Evolutionary conservation across 108 stramenopile genomes (phyloP).

Genomic region (Skeletonema tropicum): DNA sequence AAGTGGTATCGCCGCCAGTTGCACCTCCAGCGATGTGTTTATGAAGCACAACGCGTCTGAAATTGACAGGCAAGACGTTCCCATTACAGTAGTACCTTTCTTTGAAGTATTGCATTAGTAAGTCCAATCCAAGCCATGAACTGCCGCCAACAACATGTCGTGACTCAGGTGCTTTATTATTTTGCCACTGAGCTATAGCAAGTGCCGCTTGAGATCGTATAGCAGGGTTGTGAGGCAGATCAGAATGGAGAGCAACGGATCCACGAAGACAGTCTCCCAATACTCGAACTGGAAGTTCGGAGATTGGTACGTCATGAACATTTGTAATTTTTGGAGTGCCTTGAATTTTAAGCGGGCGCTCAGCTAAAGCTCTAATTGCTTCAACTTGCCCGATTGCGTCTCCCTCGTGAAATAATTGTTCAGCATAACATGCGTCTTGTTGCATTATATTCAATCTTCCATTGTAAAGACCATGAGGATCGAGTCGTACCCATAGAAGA

Average conservation of each 20-base stretch:
- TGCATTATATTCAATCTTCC: conserved; percentile 79
- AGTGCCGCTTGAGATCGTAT: conserved; percentile 82
- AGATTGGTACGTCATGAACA: conserved; percentile 77
- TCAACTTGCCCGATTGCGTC: conserved; percentile 85
- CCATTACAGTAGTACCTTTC: conserved; percentile 78
- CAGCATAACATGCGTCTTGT: conserved; percentile 87
- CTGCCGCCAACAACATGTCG: conserved; percentile 63
- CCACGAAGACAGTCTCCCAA: conserved; percentile 86
- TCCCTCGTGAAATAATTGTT: conserved; percentile 87
- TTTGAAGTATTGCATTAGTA: conserved; percentile 83
- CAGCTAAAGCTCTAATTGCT: conserved; percentile 78
- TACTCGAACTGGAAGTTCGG: conserved; percentile 83
- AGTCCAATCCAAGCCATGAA: conserved; percentile 78
- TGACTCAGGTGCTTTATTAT: conserved; percentile 81
- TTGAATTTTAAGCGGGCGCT: conserved; percentile 84
- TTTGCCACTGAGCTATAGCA: conserved; percentile 90
- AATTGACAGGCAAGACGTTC: conserved; percentile 73
- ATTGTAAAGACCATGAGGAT: conserved; percentile 80
- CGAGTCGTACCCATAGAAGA: conserved; percentile 84
- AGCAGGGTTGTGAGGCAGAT: conserved; percentile 83
- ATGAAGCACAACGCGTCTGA: conserved; percentile 71
- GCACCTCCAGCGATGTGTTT: conserved; percentile 69
- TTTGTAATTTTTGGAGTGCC: conserved; percentile 70
- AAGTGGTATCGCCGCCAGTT: conserved; percentile 43
- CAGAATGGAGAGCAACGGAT: conserved; percentile 78